Percentiles rank a stretch among this genome's conserved stretches.
These are phyloP conservation scores for Lolium perenne DNA, from an alignment of 176 grass and related monocot species.

Conservation along the genomic window DNA sequence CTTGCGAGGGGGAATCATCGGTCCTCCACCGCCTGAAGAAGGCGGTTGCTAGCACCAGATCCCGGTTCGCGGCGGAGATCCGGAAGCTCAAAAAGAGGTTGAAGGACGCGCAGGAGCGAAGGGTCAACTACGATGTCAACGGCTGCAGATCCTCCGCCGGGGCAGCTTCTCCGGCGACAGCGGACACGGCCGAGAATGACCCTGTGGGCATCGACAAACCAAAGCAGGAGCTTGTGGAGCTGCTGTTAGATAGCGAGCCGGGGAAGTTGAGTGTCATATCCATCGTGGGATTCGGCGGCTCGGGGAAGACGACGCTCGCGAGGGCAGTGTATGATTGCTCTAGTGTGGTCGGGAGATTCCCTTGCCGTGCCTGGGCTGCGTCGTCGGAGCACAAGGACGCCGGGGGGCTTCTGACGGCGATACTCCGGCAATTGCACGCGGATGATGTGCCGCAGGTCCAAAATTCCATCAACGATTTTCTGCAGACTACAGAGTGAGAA, in stretches of 20 bases:
- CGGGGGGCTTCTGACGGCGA: neutral
- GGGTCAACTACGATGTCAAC: constrained; percentile 4
- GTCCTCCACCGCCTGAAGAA: constrained; percentile 20
- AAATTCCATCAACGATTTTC: neutral
- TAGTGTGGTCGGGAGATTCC: constrained; percentile 4
- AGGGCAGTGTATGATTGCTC: constrained; percentile 13
- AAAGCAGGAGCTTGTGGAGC: constrained; percentile 7
- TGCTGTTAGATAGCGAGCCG: neutral
- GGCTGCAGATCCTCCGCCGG: neutral
- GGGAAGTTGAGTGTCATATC: constrained; percentile 12
- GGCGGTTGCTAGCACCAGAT: neutral
- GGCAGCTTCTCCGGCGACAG: neutral
- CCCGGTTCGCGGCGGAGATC: constrained; percentile 3
- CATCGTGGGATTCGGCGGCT: constrained; percentile 18
- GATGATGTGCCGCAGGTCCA: neutral
- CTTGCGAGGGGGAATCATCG: neutral
- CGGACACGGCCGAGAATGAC: neutral
- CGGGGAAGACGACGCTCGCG: constrained; percentile 13
- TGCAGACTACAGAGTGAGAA: neutral
- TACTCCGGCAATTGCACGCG: neutral
- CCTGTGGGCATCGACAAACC: constrained; percentile 17
- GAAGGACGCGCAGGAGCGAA: constrained; percentile 10
- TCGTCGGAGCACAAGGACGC: neutral
- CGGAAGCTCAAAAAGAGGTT: neutral
- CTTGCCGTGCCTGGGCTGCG: neutral